phyloP scores from a whole-genome alignment of 176 grass and related monocot genomes.

The Eragrostis nindensis region DNA sequence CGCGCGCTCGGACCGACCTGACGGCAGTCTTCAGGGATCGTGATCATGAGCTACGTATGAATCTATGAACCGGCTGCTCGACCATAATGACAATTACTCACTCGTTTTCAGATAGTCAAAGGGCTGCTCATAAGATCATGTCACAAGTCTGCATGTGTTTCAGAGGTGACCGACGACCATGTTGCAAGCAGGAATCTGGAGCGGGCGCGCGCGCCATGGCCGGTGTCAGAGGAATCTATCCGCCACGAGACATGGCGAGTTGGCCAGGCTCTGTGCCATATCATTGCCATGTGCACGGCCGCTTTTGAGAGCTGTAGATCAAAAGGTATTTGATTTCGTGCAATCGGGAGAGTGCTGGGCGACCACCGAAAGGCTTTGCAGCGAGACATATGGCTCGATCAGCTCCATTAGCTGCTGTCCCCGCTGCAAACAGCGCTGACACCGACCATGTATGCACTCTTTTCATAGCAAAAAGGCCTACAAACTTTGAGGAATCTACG shows the following conservation, averaged over 20 bases:
- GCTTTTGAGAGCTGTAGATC: slow-evolving; percentile 38
- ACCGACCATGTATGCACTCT: slow-evolving; percentile 1
- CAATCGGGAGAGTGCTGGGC: neutral
- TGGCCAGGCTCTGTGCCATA: slow-evolving; percentile 33
- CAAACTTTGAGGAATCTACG: neutral
- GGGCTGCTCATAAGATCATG: slow-evolving; percentile 37
- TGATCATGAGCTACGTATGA: slow-evolving; percentile 1
- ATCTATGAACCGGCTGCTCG: neutral
- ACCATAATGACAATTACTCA: slow-evolving; percentile 26
- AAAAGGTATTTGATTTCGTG: neutral
- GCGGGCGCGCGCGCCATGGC: slow-evolving; percentile 17
- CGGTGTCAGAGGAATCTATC: slow-evolving; percentile 43
- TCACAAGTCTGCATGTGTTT: neutral
- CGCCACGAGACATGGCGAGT: slow-evolving; percentile 39
- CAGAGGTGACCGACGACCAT: slow-evolving; percentile 7
- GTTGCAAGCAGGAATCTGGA: slow-evolving; percentile 29
- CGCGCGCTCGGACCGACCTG: slow-evolving; percentile 22
- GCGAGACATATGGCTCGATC: slow-evolving; percentile 52
- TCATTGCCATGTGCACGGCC: slow-evolving; percentile 39
- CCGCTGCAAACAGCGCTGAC: neutral
- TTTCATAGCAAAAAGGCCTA: neutral
- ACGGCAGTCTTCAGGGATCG: neutral
- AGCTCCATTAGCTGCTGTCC: slow-evolving; percentile 29
- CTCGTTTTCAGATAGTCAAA: slow-evolving; percentile 33
- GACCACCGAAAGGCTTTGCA: slow-evolving; percentile 49